Conservation (phyloP, 73 alveolate species). For the Uronychia setigera region DNA sequence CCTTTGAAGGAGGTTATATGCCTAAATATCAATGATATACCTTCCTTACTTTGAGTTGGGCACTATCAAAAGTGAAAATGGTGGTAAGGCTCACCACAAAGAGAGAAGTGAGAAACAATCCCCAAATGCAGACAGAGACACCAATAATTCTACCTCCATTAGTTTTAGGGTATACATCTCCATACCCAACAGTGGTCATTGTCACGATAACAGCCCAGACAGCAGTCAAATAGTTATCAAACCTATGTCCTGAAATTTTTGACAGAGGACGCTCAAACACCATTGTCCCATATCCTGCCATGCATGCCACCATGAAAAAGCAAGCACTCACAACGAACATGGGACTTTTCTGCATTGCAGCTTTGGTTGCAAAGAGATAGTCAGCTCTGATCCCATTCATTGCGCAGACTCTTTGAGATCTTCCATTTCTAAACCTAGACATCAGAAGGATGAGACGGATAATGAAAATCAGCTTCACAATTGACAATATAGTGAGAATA, state of each 20-base stretch:
- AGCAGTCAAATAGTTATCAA: slow-evolving; percentile 17
- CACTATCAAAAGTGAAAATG: slow-evolving; percentile 34
- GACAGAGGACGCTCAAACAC: slow-evolving; percentile 31
- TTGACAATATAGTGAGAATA: not conserved
- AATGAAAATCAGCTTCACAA: not conserved
- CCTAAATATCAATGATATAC: not conserved
- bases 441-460: not conserved
- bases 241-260: slow-evolving; percentile 15
- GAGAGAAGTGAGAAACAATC: slow-evolving; percentile 88
- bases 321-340: not conserved
- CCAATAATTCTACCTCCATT: slow-evolving; percentile 87
- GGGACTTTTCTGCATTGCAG: slow-evolving; percentile 16
- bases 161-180: slow-evolving; percentile 94
- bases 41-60: not conserved
- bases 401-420: slow-evolving; percentile 36
- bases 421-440: slow-evolving; percentile 1
- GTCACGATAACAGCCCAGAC: slow-evolving; percentile 93
- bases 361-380: slow-evolving; percentile 13
- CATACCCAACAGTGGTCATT: slow-evolving; percentile 95
- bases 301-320: not conserved
- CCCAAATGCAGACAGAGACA: slow-evolving; percentile 91
- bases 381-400: slow-evolving; percentile 43
- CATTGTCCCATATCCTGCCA: slow-evolving; percentile 10
- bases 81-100: slow-evolving; percentile 87
- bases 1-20: not conserved